Percentiles rank a stretch among this genome's conserved stretches.
Conservation (phyloP, 495 filamentous ascomycete species). For the Cenococcum geophilum region DNA sequence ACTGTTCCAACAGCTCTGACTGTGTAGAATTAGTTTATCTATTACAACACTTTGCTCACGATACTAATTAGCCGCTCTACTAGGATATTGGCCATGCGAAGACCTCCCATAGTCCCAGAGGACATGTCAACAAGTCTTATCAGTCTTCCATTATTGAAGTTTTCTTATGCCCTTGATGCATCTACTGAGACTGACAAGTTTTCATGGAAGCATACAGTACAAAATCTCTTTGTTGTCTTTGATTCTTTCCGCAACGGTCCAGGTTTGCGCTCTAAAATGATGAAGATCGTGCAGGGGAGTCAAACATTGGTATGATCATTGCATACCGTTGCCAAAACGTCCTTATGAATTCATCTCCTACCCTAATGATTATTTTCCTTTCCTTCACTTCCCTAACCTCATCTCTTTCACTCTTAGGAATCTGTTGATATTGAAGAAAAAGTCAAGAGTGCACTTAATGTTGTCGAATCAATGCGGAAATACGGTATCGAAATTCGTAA, state of each 20-base stretch:
- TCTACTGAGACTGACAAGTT: constrained; percentile 19
- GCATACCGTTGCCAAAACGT: not conserved
- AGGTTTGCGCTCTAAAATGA: constrained; percentile 14
- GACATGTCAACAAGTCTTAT: constrained; percentile 5
- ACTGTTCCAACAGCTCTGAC: too few species aligned
- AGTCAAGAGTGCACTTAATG: constrained; percentile 6
- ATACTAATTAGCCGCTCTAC: too few species aligned
- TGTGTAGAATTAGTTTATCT: too few species aligned
- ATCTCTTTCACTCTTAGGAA: constrained; percentile 16
- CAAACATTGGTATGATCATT: constrained; percentile 39
- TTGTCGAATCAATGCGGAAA: constrained; percentile 9
- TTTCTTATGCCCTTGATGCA: constrained; percentile 29
- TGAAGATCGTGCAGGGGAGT: constrained; percentile 41
- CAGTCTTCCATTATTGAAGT: constrained; percentile 28
- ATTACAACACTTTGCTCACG: too few species aligned
- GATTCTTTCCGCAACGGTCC: constrained; percentile 30
- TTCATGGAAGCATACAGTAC: constrained; percentile 28
- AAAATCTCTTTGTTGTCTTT: constrained; percentile 40
- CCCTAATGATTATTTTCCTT: constrained; percentile 7
- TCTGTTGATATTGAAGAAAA: constrained; percentile 16
- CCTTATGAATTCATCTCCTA: not conserved
- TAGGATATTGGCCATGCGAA: too few species aligned
- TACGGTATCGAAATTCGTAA: constrained; percentile 9
- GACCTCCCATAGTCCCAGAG: not conserved
- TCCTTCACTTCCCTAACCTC: not conserved